These are phyloP conservation scores for Logfia minima DNA, from an alignment of 129 eudicot species.

Conservation along the genomic window DNA sequence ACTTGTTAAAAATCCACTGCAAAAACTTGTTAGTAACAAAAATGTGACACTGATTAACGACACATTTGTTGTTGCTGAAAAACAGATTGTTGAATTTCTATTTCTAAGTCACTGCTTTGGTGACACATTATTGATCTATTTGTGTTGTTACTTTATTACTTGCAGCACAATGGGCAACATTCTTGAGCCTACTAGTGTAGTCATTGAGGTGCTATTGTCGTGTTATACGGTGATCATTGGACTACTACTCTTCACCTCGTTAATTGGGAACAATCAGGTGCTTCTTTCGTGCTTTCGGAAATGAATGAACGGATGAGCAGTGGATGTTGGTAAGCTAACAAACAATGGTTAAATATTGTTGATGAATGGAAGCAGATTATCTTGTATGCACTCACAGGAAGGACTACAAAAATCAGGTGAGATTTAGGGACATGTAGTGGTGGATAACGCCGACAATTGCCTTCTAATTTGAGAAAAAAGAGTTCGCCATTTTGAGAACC, in stretches of 20 bases:
- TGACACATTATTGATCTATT: not conserved
- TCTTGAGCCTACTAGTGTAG: conserved; percentile 44
- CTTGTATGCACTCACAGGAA: conserved; percentile 46
- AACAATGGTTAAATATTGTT: not conserved
- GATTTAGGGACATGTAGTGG: conserved; percentile 57
- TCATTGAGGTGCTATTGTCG: conserved; percentile 33
- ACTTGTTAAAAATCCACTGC: not conserved
- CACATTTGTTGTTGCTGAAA: not conserved
- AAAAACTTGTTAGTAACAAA: not conserved
- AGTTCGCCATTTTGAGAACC: conserved; percentile 57
- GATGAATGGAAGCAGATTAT: conserved; percentile 40
- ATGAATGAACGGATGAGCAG: not conserved
- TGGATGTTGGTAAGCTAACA: not conserved
- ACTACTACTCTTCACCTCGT: conserved; percentile 43
- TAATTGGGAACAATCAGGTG: conserved; percentile 59
- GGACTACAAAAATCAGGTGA: conserved; percentile 51
- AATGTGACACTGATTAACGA: not conserved
- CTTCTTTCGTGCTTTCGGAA: not conserved
- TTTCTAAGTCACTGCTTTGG: not conserved
- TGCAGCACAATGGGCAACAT: conserved; percentile 57
- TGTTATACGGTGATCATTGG: conserved; percentile 43
- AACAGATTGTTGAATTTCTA: not conserved
- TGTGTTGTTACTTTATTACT: not conserved
- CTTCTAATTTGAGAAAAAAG: conserved; percentile 46
- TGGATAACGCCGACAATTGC: conserved; percentile 64